Base-by-base conservation (phyloP, 108 stramenopile species). In the Discostella stelligeroides region DNA sequence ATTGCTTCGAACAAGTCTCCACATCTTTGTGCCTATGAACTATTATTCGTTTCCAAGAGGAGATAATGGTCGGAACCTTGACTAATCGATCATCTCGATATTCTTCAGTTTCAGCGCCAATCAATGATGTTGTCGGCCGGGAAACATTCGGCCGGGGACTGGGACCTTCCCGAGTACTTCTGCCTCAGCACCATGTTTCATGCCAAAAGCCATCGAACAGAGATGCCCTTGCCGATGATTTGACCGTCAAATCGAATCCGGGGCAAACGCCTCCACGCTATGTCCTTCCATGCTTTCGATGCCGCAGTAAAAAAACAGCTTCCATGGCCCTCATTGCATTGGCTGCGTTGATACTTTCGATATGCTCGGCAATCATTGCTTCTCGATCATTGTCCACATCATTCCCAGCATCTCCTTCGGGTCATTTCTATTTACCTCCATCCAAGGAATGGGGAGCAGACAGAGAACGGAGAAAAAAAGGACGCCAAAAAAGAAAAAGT, bases 391-490 rank as follows among this genome's bases (percentile, higher is more conserved):
- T 79, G 45, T 51, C 49, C 25, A 48, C 68, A 6, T 56, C 66
- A 14, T 14, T 15, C 0, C 42, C 62, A 27, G 62, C 64, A 29
- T 42, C 45, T 34, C 62, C 77, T 23, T 62, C 65, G 5, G 51
- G 61, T 39, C 62, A 38, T 18, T 60, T 60, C 47, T 66, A 71
- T 58, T 62, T 79, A 37, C 76, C 69, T 14, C 46, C 60, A 3
- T 46, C 70, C 13, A 67, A 66, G 23, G 69, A 78, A 66, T 78
- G 76, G 69, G 76, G 69, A n/a, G 76, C 56, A n/a, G 76, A 63
- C 17, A 70, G 76, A 48, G 76, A 66, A 37, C 59, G 53, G 12
- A 53, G 57, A 39, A 76, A 39, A 39, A 30, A 29, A 23, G 68
- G 38, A 24, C 63, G 54, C 4, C 53, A 45, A 15, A 41, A 21